Base-by-base conservation (phyloP, 2,329 filamentous ascomycete genomes). In the Paraphaeosphaeria sporulosa region DNA sequence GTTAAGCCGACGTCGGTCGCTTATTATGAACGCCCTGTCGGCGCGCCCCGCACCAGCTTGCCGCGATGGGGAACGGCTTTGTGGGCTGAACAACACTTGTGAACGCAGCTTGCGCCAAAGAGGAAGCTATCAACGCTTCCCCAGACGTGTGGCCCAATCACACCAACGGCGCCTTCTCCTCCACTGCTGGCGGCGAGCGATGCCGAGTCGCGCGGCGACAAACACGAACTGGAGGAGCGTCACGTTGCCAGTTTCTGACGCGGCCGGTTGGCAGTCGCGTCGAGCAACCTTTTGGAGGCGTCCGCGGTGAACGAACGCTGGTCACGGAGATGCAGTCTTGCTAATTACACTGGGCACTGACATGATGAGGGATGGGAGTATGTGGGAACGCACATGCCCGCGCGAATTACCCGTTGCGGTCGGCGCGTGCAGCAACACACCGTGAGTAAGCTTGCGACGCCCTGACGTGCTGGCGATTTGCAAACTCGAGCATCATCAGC, bases 1-100 rank as follows among this genome's bases (percentile, higher is more conserved):
- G 12, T 38, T 36, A 38, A n/a, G 27, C 54, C 54, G 54, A 56
- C 19, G 43, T 56, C 43, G 54, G 54, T 56, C 46, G 43, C 54
- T 40, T 30, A 42, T 47, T 48, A 10, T 36, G 27, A 13, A 13
- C 5, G 13, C 13, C 46, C 54, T 38, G 32, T 43, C 23, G 23
- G 12, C 32, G n/a, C 44, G 43, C 54, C 44, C 54, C 54, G 54
- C 54, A 56, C 49, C 21, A 25, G 43, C 40, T 46, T 54, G 21
- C 30, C 30, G 40, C 27, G 43, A 17, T 44, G 43, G 51, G 40
- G 23, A 27, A 27, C 13, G 10, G 15, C 44, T 4, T 23, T 54
- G 30, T 34, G 25, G 19, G 27, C 49, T 43, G 6, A n/a, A n/a
- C n/a, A n/a, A n/a, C n/a, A n/a, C n/a, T n/a, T n/a, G 25, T 27